Evolutionary conservation across 768 basidiomycete genomes (phyloP).

Genomic region (Cystobasidium onofrii): DNA sequence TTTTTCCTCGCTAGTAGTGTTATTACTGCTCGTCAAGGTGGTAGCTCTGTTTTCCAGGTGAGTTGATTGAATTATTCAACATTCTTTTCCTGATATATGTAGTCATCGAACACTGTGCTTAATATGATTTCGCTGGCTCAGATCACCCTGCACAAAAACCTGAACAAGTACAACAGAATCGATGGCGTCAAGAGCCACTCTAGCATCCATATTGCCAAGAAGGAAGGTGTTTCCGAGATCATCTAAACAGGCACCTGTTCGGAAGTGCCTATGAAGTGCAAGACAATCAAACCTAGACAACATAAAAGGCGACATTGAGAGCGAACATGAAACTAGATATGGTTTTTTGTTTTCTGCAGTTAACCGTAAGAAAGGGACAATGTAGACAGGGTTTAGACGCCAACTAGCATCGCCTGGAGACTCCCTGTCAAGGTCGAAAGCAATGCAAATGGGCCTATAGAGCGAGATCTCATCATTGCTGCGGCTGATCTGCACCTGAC

Average conservation of each 20-base stretch:
- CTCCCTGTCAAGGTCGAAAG: no score
- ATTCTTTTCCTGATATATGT: not conserved
- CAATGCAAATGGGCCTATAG: no score
- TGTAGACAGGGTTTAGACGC: no score
- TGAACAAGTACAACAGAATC: slow-evolving; percentile 88
- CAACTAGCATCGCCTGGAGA: no score
- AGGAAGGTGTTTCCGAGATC: slow-evolving; percentile 12
- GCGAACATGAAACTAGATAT: no score
- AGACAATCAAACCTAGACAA: no score
- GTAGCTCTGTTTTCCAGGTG: slow-evolving; percentile 78
- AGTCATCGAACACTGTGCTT: no score
- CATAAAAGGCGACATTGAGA: not conserved
- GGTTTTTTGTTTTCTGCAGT: no score
- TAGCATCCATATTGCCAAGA: slow-evolving; percentile 35
- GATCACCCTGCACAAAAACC: slow-evolving; percentile 93
- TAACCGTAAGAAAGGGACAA: no score
- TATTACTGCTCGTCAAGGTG: slow-evolving; percentile 78
- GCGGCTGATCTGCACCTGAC: no score
- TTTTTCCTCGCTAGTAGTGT: slow-evolving; percentile 91
- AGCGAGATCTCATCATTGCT: no score
- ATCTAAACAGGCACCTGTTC: not conserved
- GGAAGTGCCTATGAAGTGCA: not conserved
- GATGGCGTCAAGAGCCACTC: slow-evolving; percentile 55
- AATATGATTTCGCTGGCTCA: slow-evolving; percentile 28
- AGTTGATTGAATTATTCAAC: no score